phyloP scores from a whole-genome alignment of 345 rosid genomes.

The Nephelium lappaceum region DNA sequence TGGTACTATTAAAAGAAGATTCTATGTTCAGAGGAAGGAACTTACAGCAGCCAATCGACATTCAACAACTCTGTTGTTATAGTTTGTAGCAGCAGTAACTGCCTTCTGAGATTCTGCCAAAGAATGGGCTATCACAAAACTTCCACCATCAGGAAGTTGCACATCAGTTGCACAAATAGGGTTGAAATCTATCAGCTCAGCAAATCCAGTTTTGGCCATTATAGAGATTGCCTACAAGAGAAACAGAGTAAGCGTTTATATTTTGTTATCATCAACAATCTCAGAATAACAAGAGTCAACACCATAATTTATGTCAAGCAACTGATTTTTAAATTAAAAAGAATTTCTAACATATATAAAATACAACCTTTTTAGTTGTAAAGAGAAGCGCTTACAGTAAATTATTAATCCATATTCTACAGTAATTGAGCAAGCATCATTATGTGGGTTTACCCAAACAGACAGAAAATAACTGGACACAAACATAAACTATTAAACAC shows the following conservation, averaged over 20 bases:
- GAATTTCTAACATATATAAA: neutral
- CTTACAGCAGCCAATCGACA: constrained; percentile 94
- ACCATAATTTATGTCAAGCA: neutral
- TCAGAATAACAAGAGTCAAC: neutral
- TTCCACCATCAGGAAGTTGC: constrained; percentile 93
- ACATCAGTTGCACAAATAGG: constrained; percentile 97
- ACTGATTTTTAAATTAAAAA: neutral
- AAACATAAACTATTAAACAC: neutral
- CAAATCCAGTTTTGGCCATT: constrained; percentile 95
- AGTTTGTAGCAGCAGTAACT: constrained; percentile 93
- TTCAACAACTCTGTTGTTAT: constrained; percentile 97
- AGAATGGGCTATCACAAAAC: constrained; percentile 91
- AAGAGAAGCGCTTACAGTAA: neutral
- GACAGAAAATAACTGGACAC: too few relatives aligned
- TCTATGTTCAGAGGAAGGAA: neutral
- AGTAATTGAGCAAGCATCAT: neutral
- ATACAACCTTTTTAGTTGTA: neutral
- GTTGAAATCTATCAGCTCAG: constrained; percentile 99
- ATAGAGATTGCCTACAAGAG: constrained; percentile 85
- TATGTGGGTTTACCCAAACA: neutral
- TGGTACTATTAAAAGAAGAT: neutral
- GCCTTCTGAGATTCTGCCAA: constrained; percentile 97
- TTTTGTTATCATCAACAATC: neutral
- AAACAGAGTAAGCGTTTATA: constrained; percentile 9
- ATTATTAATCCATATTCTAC: neutral